Evolutionary conservation across 441 rosid species (phyloP).

Genomic region (Hura crepitans): DNA sequence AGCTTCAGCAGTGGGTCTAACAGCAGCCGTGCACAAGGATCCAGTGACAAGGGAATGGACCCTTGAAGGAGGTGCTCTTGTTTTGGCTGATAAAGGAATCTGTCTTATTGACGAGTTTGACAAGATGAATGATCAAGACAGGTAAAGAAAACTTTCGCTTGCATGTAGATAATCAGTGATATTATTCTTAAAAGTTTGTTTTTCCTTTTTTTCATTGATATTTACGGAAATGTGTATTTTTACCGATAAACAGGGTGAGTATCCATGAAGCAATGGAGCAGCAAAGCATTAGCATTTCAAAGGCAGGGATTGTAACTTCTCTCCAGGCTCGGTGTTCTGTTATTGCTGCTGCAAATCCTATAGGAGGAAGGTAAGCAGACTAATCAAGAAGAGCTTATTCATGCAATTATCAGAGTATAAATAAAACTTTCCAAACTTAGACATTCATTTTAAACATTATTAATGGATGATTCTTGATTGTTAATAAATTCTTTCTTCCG

Average conservation of each 20-base stretch:
- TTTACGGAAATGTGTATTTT: not conserved
- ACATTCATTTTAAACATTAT: too few relatives aligned
- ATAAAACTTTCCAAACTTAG: too few relatives aligned
- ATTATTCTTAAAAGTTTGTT: not conserved
- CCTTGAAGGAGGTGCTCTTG: slow-evolving; percentile 99
- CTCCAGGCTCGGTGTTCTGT: slow-evolving; percentile 99
- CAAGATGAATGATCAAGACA: slow-evolving; percentile 99
- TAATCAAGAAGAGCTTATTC: not conserved
- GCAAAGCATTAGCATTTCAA: slow-evolving; percentile 97
- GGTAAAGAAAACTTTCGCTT: slow-evolving; percentile 38
- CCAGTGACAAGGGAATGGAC: slow-evolving; percentile 99
- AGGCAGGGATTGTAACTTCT: slow-evolving; percentile 97
- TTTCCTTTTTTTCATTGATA: not conserved
- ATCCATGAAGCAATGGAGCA: slow-evolving; percentile 99
- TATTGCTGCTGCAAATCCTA: slow-evolving; percentile 95
- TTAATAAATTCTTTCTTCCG: not conserved
- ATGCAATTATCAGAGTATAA: slow-evolving; percentile 3
- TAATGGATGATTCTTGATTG: not conserved
- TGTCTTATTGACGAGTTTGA: slow-evolving; percentile 99
- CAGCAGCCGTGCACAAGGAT: slow-evolving; percentile 99
- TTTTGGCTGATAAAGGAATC: slow-evolving; percentile 90
- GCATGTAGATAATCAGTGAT: not conserved
- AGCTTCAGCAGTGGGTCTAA: slow-evolving; percentile 97
- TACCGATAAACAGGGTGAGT: slow-evolving; percentile 62
- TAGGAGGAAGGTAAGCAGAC: slow-evolving; percentile 88